Conservation (phyloP, 108 stramenopile species). For the Phaeodactylum tricornutum region DNA sequence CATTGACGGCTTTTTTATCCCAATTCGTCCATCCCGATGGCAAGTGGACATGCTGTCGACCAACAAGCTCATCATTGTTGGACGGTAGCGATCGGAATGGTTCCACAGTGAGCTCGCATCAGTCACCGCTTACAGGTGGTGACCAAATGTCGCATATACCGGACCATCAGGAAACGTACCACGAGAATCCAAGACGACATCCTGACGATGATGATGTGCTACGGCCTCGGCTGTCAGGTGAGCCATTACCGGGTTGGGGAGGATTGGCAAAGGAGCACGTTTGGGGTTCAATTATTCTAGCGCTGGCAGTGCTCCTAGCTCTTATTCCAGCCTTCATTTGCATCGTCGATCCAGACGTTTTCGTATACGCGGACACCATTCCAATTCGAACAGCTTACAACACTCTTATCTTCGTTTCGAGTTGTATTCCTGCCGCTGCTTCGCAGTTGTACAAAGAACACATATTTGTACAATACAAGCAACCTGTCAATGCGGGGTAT, state of each 20-base stretch:
- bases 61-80: too few species aligned
- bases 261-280: constrained; percentile 56
- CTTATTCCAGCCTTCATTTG: constrained; percentile 42
- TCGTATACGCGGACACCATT: constrained; percentile 47
- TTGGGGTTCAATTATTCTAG: constrained; percentile 44
- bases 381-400: constrained; percentile 62
- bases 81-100: too few species aligned
- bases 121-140: too few species aligned
- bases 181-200: too few species aligned
- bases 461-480: constrained; percentile 50
- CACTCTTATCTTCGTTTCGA: constrained; percentile 56
- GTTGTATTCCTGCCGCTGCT: constrained; percentile 58
- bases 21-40: constrained; percentile 68
- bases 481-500: constrained; percentile 64
- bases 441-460: constrained; percentile 82
- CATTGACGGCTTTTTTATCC: constrained; percentile 58
- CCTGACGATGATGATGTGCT: too few species aligned
- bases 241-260: constrained; percentile 52
- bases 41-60: constrained; percentile 13
- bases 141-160: too few species aligned
- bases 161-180: too few species aligned
- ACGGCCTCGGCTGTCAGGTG: too few species aligned
- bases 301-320: constrained; percentile 57
- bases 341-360: constrained; percentile 58
- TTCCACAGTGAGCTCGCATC: too few species aligned